Evolutionary conservation across 1,284 basidiomycete species (phyloP).

Genomic region (Cystobasidiaceae sp.): DNA sequence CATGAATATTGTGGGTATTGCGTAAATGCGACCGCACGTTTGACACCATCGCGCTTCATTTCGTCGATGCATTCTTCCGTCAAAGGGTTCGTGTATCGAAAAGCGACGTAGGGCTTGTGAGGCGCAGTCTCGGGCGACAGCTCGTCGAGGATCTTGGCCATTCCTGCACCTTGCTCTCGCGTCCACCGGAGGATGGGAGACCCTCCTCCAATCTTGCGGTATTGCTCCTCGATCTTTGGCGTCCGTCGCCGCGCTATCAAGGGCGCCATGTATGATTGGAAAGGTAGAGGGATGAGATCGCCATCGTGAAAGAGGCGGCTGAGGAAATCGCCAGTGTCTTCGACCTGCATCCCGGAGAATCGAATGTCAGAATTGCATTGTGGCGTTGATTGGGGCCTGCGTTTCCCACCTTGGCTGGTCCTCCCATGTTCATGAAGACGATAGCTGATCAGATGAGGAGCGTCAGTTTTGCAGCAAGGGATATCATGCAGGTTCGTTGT

Average conservation of each 20-base stretch:
- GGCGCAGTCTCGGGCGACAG: conserved; percentile 86
- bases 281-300: conserved; percentile 93
- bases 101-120: conserved; percentile 92
- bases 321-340: conserved; percentile 61
- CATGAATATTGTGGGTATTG: conserved; percentile 99
- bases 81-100: conserved; percentile 82
- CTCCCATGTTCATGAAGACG: conserved; percentile 99
- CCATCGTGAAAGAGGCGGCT: conserved; percentile 89
- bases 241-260: conserved; percentile 86
- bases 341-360: conserved; percentile 36
- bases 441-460: conserved; percentile 57
- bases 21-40: conserved; percentile 88
- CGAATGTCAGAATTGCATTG: too few relatives aligned
- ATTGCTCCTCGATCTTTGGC: conserved; percentile 91
- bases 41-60: conserved; percentile 87
- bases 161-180: conserved; percentile 76
- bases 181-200: conserved; percentile 97
- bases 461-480: too few relatives aligned
- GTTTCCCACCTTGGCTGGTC: conserved; percentile 82
- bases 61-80: conserved; percentile 76
- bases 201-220: conserved; percentile 89
- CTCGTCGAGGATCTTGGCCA: conserved; percentile 89
- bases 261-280: conserved; percentile 81
- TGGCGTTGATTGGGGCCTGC: too few relatives aligned
- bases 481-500: neutral